Evolutionary conservation across 352 stramenopile genomes (phyloP).

Genomic region (Discostella stelligera): DNA sequence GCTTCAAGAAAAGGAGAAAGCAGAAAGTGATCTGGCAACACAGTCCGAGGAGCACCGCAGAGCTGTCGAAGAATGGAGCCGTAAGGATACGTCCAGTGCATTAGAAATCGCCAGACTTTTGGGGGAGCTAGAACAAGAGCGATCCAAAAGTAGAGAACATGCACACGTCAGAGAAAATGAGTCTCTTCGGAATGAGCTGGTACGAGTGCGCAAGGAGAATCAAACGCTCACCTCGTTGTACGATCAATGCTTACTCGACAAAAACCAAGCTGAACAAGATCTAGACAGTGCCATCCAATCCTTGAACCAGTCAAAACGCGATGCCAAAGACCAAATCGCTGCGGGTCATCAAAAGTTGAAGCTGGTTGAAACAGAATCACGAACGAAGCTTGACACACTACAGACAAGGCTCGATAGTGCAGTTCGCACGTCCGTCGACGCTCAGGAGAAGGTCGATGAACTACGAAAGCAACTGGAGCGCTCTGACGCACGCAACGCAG

Average conservation of each 20-base stretch:
- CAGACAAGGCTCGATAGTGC: conserved; percentile 25
- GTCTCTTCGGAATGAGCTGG: conserved; percentile 36
- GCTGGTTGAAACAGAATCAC: conserved; percentile 10
- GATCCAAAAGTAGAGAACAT: conserved; percentile 35
- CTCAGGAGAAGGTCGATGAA: conserved; percentile 51
- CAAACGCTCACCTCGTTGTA: conserved; percentile 31
- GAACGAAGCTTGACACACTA: conserved; percentile 19
- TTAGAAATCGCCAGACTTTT: conserved; percentile 48
- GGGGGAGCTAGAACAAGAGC: conserved; percentile 43
- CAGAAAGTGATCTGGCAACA: conserved; percentile 19
- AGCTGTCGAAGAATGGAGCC: conserved; percentile 24
- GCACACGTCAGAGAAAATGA: conserved; percentile 44
- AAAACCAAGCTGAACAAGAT: conserved; percentile 52
- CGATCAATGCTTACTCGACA: conserved; percentile 45
- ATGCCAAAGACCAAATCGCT: conserved; percentile 43
- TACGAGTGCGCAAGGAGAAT: conserved; percentile 37
- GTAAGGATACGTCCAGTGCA: conserved; percentile 25
- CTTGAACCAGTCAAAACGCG: conserved; percentile 38
- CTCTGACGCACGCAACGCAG: conserved; percentile 60
- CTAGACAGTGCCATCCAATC: conserved; percentile 47
- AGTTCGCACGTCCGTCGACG: conserved; percentile 20
- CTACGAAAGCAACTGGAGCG: conserved; percentile 58
- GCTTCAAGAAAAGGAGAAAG: conserved; percentile 46
- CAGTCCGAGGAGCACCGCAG: conserved; percentile 14
- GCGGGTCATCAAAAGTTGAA: conserved; percentile 28